A percentile compares a stretch with the other conserved stretches of the same genome.
Evolutionary conservation across 1,284 basidiomycete genomes (phyloP).

Genomic region (Stereum hirsutum): DNA sequence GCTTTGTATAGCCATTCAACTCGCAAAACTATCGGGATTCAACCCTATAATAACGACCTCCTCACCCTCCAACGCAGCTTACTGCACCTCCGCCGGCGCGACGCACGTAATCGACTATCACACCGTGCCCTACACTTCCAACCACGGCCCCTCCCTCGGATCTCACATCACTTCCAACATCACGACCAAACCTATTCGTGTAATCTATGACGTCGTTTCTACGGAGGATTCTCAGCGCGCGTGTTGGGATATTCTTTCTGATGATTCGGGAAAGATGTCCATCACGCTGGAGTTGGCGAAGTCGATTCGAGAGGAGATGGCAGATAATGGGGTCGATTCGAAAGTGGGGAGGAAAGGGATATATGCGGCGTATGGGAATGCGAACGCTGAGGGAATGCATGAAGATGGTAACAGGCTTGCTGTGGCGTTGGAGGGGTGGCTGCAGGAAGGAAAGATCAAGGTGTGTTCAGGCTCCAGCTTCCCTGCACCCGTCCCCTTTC

Average conservation of each 20-base stretch:
- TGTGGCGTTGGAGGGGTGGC: conserved; percentile 3
- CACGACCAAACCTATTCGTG: conserved; percentile 9
- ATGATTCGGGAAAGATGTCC: conserved; percentile 11
- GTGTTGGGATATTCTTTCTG: conserved; percentile 13
- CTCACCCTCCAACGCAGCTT: conserved; percentile 21
- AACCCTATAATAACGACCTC: conserved; percentile 25
- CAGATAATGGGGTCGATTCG: too few relatives aligned
- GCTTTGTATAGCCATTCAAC: conserved; percentile 18
- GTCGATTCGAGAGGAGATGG: conserved; percentile 5
- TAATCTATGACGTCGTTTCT: conserved; percentile 21
- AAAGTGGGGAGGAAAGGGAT: too few relatives aligned
- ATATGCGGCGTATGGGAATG: conserved; percentile 8
- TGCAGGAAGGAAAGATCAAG: conserved; percentile 9
- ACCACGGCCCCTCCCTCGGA: conserved; percentile 11
- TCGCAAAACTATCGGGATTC: conserved; percentile 25
- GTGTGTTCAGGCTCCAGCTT: too few relatives aligned
- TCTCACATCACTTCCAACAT: conserved; percentile 10
- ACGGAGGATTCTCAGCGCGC: conserved; percentile 12
- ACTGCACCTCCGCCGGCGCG: conserved; percentile 25
- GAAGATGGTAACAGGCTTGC: conserved; percentile 20
- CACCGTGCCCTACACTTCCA: conserved; percentile 7
- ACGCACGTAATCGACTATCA: conserved; percentile 25
- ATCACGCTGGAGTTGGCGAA: conserved; percentile 5
- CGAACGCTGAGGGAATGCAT: conserved; percentile 29
- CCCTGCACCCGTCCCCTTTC: too few relatives aligned